Evolutionary conservation across 2,329 filamentous ascomycete genomes (phyloP).

Genomic region (Pseudopyrenochaeta lycopersici): DNA sequence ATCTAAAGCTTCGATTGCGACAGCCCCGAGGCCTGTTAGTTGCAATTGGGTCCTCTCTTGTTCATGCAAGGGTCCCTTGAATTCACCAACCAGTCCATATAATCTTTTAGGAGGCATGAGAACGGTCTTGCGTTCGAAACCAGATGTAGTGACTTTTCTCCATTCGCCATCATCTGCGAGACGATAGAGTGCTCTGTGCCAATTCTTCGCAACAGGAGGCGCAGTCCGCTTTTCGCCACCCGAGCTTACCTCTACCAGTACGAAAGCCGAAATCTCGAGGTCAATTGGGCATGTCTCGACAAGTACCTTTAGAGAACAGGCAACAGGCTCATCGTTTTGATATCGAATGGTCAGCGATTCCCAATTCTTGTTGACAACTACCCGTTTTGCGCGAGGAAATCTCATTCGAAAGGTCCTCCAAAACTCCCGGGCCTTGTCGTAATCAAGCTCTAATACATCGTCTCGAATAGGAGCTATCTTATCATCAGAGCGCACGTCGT

Average conservation of each 20-base stretch:
- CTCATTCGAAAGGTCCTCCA: slow-evolving; percentile 13
- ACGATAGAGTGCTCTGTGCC: background rate
- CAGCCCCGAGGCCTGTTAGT: slow-evolving; percentile 9
- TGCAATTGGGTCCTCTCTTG: slow-evolving; percentile 2
- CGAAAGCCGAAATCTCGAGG: slow-evolving; percentile 2
- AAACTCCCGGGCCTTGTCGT: background rate
- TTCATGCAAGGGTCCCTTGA: background rate
- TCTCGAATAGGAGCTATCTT: background rate
- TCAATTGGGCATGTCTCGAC: slow-evolving; percentile 11
- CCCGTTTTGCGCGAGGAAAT: slow-evolving; percentile 16
- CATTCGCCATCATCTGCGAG: background rate
- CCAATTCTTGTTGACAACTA: slow-evolving; percentile 19
- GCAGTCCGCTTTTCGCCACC: background rate
- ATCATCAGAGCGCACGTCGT: background rate
- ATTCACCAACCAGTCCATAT: slow-evolving; percentile 6
- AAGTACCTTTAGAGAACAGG: slow-evolving; percentile 5
- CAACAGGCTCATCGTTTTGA: slow-evolving; percentile 3
- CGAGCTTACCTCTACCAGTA: background rate
- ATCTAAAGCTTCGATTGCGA: slow-evolving; percentile 19
- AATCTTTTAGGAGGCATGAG: slow-evolving; percentile 17
- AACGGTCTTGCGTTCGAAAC: slow-evolving; percentile 5
- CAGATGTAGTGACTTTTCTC: background rate
- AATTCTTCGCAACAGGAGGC: background rate
- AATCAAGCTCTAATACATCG: background rate
- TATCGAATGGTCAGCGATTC: background rate